Evolutionary conservation across 495 filamentous ascomycete genomes (phyloP).

Genomic region (Parathielavia hyrcaniae): DNA sequence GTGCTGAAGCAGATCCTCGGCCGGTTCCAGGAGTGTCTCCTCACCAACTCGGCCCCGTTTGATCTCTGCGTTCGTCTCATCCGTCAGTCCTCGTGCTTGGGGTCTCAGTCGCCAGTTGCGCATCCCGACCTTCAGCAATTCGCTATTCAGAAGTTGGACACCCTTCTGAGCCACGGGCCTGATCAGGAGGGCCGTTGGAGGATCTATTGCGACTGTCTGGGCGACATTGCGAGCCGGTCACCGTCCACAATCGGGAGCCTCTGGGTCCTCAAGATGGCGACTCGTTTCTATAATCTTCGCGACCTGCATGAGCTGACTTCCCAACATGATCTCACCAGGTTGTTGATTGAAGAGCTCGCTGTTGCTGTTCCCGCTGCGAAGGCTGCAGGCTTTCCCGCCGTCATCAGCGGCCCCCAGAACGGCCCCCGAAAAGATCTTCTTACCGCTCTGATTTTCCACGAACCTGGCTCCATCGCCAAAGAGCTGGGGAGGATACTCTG

Average conservation of each 20-base stretch:
- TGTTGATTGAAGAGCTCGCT: conserved; percentile 48
- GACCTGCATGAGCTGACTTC: conserved; percentile 37
- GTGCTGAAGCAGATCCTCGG: conserved; percentile 31
- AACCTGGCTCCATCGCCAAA: conserved; percentile 53
- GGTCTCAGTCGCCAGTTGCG: conserved; percentile 36
- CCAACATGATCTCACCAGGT: conserved; percentile 40
- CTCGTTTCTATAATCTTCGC: conserved; percentile 34
- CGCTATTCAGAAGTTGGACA: conserved; percentile 36
- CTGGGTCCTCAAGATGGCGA: conserved; percentile 57
- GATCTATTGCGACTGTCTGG: conserved; percentile 41
- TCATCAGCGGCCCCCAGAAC: conserved; percentile 37
- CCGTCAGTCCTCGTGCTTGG: conserved; percentile 52
- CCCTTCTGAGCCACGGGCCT: conserved; percentile 37
- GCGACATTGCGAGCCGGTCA: conserved; percentile 43
- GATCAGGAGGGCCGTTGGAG: conserved; percentile 34
- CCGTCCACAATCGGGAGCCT: conserved; percentile 56
- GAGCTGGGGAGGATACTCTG: conserved; percentile 60
- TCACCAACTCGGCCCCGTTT: conserved; percentile 37
- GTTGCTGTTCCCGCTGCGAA: conserved; percentile 33
- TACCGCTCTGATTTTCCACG: conserved; percentile 49
- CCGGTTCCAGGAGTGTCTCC: conserved; percentile 19
- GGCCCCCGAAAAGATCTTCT: conserved; percentile 56
- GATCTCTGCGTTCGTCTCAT: conserved; percentile 60
- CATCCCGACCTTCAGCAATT: conserved; percentile 52
- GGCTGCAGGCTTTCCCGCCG: conserved; percentile 33